phyloP scores from a whole-genome alignment of 179 eudicot genomes.

The Beta corolliflora region DNA sequence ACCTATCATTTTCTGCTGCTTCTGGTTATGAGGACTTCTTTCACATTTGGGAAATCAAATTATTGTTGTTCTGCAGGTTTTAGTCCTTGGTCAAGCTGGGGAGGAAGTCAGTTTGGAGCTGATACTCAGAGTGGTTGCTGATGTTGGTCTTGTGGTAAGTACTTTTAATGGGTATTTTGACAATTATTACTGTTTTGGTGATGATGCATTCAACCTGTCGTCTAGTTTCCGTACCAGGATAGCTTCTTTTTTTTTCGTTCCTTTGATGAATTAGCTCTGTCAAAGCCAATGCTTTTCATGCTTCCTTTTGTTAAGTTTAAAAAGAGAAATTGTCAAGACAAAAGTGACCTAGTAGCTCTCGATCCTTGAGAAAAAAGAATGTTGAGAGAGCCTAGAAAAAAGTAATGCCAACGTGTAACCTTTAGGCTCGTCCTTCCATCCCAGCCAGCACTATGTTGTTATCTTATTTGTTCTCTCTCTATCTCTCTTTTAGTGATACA shows the following conservation, averaged over 20 bases:
- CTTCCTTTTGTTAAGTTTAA: neutral
- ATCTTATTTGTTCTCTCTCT: too few relatives aligned
- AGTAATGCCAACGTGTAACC: neutral
- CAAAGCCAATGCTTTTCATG: neutral
- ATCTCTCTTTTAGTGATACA: neutral
- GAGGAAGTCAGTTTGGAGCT: conserved; percentile 90
- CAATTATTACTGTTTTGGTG: neutral
- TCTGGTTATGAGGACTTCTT: neutral
- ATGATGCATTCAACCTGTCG: neutral
- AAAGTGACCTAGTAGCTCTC: neutral
- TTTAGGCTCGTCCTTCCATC: neutral
- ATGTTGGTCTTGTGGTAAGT: conserved; percentile 95
- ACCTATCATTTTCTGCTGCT: neutral
- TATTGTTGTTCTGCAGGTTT: conserved; percentile 55
- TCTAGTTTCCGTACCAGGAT: neutral
- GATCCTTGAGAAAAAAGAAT: neutral
- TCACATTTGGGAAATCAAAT: conserved; percentile 5
- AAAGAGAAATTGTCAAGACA: neutral
- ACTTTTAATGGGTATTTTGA: conserved; percentile 2
- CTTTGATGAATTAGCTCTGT: neutral
- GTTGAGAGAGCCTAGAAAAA: neutral
- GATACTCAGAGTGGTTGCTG: conserved; percentile 94
- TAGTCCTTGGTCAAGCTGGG: conserved; percentile 84
- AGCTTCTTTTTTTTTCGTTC: neutral
- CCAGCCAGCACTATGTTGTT: neutral